Evolutionary conservation across 768 basidiomycete species (phyloP).

Genomic region (Gyrodon lividus): DNA sequence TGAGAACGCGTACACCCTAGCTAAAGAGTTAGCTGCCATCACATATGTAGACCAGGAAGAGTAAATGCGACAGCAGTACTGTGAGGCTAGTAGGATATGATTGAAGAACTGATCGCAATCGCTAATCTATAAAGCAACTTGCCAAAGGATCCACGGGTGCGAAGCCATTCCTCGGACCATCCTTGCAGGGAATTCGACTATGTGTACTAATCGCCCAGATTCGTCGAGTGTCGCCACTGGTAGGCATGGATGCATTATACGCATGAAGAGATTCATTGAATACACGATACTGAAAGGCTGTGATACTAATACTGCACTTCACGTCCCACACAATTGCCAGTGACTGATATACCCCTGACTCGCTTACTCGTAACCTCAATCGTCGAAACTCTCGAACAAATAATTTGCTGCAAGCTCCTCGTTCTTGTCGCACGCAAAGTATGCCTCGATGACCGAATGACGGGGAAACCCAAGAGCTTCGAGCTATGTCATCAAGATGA

Average conservation of each 20-base stretch:
- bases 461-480: constrained; percentile 86
- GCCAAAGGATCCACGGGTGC: no score
- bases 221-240: no score
- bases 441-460: constrained; percentile 82
- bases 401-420: constrained; percentile 96
- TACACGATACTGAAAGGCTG: background rate
- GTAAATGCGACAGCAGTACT: no score
- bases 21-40: no score
- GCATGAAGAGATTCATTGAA: background rate
- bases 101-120: background rate
- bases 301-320: constrained; percentile 1
- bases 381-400: constrained; percentile 77
- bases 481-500: constrained; percentile 48
- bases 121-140: no score
- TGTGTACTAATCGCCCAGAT: no score
- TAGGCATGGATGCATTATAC: no score
- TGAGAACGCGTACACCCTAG: no score
- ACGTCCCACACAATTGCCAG: background rate
- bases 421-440: constrained; percentile 93
- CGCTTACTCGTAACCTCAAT: constrained; percentile 14
- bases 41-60: no score
- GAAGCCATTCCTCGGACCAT: no score
- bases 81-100: background rate
- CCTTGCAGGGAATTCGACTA: no score
- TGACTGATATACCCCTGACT: background rate